Base-by-base conservation (phyloP, 345 rosid species). In the Durio zibethinus region DNA sequence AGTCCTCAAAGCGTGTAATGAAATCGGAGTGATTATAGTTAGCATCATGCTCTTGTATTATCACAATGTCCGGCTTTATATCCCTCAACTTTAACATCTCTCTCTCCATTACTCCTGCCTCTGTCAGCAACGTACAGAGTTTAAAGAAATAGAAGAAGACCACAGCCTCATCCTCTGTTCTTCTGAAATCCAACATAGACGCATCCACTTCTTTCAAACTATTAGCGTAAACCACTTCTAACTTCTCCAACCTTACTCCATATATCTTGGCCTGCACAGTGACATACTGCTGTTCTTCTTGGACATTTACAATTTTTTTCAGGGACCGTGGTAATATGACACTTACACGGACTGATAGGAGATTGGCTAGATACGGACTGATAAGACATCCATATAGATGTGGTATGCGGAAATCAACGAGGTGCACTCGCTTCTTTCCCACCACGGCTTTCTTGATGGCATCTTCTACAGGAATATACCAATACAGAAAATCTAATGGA, bases 181-280 rank as follows among this genome's bases (percentile, higher is more conserved):
- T 62, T 16, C 10, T 62, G 4, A 62, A 31, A 15, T 23, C 15
- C 36, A 4, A 27, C 27, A 10, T 57, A 10, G 16, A 10, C 16
- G 0, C 8, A 11, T 62, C 67, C 18, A 31, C 21, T 5, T 62
- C 67, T 1, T 42, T 21, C 21, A 62, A 62, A 16, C 42, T 62
- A 62, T 31, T 16, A 3, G 67, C 67, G 4, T 31, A 62, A 31
- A 31, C 21, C 40, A 31, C n/a, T 62, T 33, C 0, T 1, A 62
- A 29, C 0, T 14, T 23, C n/a, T 11, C 15, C 1, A 25, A 4
- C 18, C 27, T 0, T 4, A 59, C 3, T 1, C 1, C 1, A 25
- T 0, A 0, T 2, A 0, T 0, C 10, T 14, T 7, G 21, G 21
- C 5, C 6, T 0, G 1, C 4, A 0, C 2, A 31, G 0, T 6